Evolutionary conservation across 371 early-diverging fungal genomes (phyloP).

Genomic region (Actinomortierella ambigua): DNA sequence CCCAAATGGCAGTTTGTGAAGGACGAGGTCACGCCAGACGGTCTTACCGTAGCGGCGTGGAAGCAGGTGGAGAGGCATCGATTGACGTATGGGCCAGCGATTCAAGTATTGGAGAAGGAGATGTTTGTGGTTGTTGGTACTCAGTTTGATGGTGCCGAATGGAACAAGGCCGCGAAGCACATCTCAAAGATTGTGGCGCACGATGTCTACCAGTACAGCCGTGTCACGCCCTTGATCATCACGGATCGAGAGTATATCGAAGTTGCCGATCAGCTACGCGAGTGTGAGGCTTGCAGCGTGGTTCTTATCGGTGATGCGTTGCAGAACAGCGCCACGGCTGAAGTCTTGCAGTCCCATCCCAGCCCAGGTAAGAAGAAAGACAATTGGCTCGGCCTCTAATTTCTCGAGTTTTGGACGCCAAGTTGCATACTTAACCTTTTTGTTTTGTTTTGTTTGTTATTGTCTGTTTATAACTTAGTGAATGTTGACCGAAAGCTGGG

Average conservation of each 20-base stretch:
- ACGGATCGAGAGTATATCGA: constrained; percentile 50
- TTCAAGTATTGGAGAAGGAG: constrained; percentile 46
- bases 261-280: too few relatives aligned
- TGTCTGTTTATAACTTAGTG: constrained; percentile 6
- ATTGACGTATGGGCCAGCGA: constrained; percentile 68
- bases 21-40: too few relatives aligned
- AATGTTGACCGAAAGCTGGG: constrained; percentile 10
- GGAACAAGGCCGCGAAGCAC: constrained; percentile 23
- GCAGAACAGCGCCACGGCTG: constrained; percentile 20
- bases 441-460: neutral
- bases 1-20: too few relatives aligned
- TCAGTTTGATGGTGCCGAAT: constrained; percentile 10
- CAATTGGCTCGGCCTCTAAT: neutral
- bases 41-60: constrained; percentile 37
- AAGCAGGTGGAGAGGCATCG: constrained; percentile 52
- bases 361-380: constrained; percentile 14
- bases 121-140: constrained; percentile 23
- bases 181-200: constrained; percentile 62
- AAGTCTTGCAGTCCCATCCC: constrained; percentile 6
- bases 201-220: constrained; percentile 66
- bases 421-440: neutral
- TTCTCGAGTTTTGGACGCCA: neutral
- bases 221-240: constrained; percentile 62
- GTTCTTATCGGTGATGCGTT: constrained; percentile 25
- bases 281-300: constrained; percentile 3